phyloP scores from a whole-genome alignment of 129 eudicot genomes.

The Glebionis coronaria region DNA sequence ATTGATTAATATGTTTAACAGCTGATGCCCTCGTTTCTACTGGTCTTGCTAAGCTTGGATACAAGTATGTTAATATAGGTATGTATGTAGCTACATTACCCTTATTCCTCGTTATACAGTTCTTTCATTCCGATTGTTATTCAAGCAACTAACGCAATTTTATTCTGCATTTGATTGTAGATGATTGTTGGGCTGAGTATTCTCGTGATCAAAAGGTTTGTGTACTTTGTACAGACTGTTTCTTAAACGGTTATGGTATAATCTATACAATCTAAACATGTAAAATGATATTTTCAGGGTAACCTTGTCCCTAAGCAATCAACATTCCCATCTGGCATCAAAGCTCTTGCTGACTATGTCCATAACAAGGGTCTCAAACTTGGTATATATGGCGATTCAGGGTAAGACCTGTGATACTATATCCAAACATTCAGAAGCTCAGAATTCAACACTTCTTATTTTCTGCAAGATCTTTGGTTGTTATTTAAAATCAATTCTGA shows the following conservation, averaged over 20 bases:
- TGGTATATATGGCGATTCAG: constrained; percentile 88
- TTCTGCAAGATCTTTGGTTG: not conserved
- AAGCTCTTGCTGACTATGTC: constrained; percentile 78
- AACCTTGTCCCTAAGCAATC: constrained; percentile 63
- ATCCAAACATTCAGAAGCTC: not conserved
- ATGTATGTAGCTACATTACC: constrained; percentile 5
- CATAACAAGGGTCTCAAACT: constrained; percentile 88
- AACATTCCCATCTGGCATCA: constrained; percentile 85
- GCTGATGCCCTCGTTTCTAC: constrained; percentile 92
- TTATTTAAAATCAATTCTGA: too few relatives aligned
- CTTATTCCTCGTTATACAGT: not conserved
- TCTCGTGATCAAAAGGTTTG: constrained; percentile 64
- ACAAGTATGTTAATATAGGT: constrained; percentile 87
- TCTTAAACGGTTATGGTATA: not conserved
- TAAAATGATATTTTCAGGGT: constrained; percentile 40
- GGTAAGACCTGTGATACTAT: constrained; percentile 35
- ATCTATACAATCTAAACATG: not conserved
- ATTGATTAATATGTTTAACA: constrained; percentile 25
- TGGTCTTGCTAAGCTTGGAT: constrained; percentile 85
- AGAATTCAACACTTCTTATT: not conserved
- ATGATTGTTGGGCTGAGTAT: constrained; percentile 96
- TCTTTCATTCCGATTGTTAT: not conserved
- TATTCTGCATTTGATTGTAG: constrained; percentile 29
- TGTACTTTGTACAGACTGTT: not conserved
- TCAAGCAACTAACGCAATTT: constrained; percentile 2